These are phyloP conservation scores for Sporothrix schenckii DNA, from an alignment of 2,329 filamentous ascomycete species.

Conservation along the genomic window DNA sequence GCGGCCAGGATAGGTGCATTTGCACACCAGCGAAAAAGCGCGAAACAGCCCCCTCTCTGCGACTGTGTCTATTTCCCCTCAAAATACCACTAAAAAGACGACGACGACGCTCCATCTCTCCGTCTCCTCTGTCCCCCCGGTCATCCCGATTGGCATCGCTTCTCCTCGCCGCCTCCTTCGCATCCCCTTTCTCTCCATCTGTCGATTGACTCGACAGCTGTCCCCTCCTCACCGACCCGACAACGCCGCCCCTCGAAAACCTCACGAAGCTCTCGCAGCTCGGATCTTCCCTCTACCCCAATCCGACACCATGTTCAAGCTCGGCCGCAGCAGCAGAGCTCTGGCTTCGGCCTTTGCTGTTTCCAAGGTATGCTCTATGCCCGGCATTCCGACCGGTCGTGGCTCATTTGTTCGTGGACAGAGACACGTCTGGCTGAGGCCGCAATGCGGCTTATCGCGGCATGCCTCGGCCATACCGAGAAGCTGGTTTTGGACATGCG, in stretches of 20 bases:
- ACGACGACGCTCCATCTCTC: background rate
- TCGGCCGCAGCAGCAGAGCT: conserved; percentile 79
- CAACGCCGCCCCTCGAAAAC: background rate
- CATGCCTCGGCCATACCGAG: background rate
- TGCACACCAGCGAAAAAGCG: conserved; percentile 12
- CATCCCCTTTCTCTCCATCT: background rate
- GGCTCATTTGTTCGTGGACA: background rate
- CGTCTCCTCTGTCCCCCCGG: background rate
- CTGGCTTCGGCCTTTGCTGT: conserved; percentile 78
- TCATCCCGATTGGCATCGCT: conserved; percentile 12
- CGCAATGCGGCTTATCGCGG: conserved; percentile 13
- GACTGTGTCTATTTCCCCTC: conserved; percentile 10
- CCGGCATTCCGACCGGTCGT: background rate
- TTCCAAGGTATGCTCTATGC: conserved; percentile 63
- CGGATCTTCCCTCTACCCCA: background rate
- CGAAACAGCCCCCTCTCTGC: conserved; percentile 11
- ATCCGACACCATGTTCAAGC: conserved; percentile 73
- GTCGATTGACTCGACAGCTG: conserved; percentile 24
- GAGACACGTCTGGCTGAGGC: background rate
- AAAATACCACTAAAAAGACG: background rate
- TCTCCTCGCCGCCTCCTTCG: conserved; percentile 1
- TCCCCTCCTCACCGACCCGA: conserved; percentile 17
- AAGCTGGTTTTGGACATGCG: background rate
- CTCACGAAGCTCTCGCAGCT: conserved; percentile 18
- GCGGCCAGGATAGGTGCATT: background rate